phyloP scores from a whole-genome alignment of 169 alveolate species.

The Amoebophrya sp. region DNA sequence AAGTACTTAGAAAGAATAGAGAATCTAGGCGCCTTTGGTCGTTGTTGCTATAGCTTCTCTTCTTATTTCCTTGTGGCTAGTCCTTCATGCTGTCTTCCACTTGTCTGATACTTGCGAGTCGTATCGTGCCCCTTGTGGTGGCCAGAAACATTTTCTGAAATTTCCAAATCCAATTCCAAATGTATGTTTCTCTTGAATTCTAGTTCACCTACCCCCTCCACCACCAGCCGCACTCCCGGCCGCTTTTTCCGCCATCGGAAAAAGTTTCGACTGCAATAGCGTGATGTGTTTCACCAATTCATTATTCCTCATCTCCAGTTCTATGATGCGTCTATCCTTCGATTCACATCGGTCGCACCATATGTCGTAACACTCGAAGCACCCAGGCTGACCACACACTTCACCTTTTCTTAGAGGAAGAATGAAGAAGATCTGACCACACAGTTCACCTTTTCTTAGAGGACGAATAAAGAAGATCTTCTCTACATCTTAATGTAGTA shows the following conservation, averaged over 20 bases:
- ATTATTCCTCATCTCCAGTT: slow-evolving; percentile 58
- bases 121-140: no score
- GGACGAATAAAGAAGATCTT: not conserved
- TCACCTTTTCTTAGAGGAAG: not conserved
- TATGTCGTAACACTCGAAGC: slow-evolving; percentile 60
- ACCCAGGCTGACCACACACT: slow-evolving; percentile 55
- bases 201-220: not conserved
- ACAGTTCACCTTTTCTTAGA: no score
- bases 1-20: no score
- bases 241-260: not conserved
- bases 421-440: not conserved
- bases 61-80: no score
- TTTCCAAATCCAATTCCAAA: no score
- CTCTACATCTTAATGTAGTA: not conserved
- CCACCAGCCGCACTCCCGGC: not conserved
- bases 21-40: no score
- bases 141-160: no score
- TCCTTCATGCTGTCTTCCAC: no score
- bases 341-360: slow-evolving; percentile 59
- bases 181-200: no score
- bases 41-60: no score
- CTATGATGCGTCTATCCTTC: slow-evolving; percentile 58
- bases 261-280: slow-evolving; percentile 42
- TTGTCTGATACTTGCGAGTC: no score
- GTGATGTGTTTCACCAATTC: slow-evolving; percentile 59